Percentiles rank a stretch among this genome's conserved stretches.
Evolutionary conservation across 1,284 basidiomycete species (phyloP).

Genomic region (Apiotrichum sp.): DNA sequence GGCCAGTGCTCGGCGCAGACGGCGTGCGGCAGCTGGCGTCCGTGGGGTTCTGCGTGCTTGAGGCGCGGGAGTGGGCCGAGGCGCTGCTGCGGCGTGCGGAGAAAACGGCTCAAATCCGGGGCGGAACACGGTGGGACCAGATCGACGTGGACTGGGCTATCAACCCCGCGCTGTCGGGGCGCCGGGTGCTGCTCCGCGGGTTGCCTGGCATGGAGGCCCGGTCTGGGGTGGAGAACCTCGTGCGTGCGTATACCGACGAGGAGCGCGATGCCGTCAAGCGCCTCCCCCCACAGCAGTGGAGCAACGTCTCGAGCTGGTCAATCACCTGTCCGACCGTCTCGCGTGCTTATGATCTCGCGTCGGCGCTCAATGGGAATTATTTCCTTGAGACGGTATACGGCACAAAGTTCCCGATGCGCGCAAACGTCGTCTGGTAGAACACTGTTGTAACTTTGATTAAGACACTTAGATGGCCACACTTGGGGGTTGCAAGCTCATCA

Average conservation of each 20-base stretch:
- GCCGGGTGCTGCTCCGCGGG: slow-evolving; percentile 10
- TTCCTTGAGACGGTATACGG: slow-evolving; percentile 14
- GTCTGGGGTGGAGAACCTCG: background rate
- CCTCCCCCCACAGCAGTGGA: background rate
- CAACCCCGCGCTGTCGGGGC: background rate
- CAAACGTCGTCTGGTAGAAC: slow-evolving; percentile 21
- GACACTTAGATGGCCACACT: no score
- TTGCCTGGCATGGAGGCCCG: slow-evolving; percentile 5
- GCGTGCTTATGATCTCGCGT: slow-evolving; percentile 22
- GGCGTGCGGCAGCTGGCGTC: background rate
- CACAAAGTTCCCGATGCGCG: slow-evolving; percentile 23
- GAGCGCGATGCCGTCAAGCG: background rate
- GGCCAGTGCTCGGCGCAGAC: background rate
- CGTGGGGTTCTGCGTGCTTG: background rate
- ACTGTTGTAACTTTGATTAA: background rate
- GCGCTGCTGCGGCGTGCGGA: background rate
- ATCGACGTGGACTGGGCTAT: slow-evolving; percentile 9
- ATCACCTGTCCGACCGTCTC: slow-evolving; percentile 24
- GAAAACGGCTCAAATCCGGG: background rate
- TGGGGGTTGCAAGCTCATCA: background rate
- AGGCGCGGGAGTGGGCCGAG: slow-evolving; percentile 4
- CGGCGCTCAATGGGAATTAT: slow-evolving; percentile 23
- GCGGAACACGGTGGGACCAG: background rate
- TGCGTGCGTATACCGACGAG: slow-evolving; percentile 3
- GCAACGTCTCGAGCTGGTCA: slow-evolving; percentile 11